Evolutionary conservation across 208 protist genomes (phyloP).

Genomic region (Trypanosoma lewisi): DNA sequence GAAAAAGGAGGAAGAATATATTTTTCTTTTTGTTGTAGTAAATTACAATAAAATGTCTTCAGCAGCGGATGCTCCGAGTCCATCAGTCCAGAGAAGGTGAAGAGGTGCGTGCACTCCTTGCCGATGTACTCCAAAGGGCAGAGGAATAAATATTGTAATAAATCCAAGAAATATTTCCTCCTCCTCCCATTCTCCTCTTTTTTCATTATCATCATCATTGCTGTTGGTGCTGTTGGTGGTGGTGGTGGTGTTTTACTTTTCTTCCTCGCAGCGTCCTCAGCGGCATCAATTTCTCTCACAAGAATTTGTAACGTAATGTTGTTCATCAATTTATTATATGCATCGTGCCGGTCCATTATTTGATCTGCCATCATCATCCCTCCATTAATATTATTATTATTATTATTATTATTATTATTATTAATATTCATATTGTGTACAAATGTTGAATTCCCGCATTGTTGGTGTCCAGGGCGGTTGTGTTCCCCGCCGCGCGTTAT

Average conservation of each 20-base stretch:
- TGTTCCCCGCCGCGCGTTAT: slow-evolving; percentile 19
- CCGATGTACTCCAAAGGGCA: slow-evolving; percentile 23
- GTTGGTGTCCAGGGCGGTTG: slow-evolving; percentile 26
- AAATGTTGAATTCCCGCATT: slow-evolving; percentile 24
- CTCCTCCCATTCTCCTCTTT: no score
- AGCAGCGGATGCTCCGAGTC: slow-evolving; percentile 18
- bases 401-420: no score
- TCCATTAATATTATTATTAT: no score
- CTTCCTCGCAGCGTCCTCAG: not conserved
- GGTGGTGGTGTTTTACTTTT: no score
- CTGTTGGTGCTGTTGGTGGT: no score
- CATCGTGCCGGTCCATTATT: slow-evolving; percentile 21
- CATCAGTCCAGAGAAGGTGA: slow-evolving; percentile 23
- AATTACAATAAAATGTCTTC: not conserved
- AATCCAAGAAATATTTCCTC: slow-evolving; percentile 23
- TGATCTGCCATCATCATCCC: no score
- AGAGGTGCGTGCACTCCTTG: slow-evolving; percentile 1
- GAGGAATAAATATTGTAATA: slow-evolving; percentile 23
- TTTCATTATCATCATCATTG: no score
- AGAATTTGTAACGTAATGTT: slow-evolving; percentile 20
- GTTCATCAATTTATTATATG: slow-evolving; percentile 23
- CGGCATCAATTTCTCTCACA: slow-evolving; percentile 9
- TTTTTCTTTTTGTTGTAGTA: no score
- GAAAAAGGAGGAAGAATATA: no score
- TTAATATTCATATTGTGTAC: slow-evolving; percentile 1